A percentile compares a stretch with the other conserved stretches of the same genome.
Evolutionary conservation across 73 alveolate genomes (phyloP).

Genomic region (Paramecium sonneborni): DNA sequence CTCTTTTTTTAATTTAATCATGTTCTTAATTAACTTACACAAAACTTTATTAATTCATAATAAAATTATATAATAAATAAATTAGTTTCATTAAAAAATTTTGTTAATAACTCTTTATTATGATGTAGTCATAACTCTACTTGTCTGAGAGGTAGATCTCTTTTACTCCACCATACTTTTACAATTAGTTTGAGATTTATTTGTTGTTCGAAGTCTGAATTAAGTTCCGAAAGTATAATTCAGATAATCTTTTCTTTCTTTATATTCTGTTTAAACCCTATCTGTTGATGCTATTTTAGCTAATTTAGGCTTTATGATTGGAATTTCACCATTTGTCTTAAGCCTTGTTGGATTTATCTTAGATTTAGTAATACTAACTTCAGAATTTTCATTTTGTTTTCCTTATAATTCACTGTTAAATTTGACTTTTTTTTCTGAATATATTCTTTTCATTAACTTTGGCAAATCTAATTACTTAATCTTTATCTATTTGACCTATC

Average conservation of each 20-base stretch:
- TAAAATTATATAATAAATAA: background rate
- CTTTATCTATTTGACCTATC: background rate
- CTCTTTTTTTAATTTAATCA: conserved; percentile 2
- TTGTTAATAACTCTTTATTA: background rate
- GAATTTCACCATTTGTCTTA: background rate
- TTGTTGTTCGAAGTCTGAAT: background rate
- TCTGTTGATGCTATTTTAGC: background rate
- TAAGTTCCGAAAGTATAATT: background rate
- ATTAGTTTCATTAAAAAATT: background rate
- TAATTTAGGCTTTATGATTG: background rate
- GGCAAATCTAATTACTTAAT: background rate
- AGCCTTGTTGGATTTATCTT: background rate
- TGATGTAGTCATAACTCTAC: conserved; percentile 22
- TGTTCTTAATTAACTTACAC: conserved; percentile 33
- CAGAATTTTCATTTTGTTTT: background rate
- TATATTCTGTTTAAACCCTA: background rate
- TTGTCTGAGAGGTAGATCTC: background rate
- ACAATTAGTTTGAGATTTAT: background rate
- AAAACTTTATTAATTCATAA: background rate
- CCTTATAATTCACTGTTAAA: background rate
- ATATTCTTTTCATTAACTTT: background rate
- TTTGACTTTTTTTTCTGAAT: background rate
- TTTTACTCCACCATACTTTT: background rate
- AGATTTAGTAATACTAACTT: background rate
- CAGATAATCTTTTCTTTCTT: background rate